Conservation (phyloP, 1,284 basidiomycete species). For the Cryptococcus hybrid region DNA sequence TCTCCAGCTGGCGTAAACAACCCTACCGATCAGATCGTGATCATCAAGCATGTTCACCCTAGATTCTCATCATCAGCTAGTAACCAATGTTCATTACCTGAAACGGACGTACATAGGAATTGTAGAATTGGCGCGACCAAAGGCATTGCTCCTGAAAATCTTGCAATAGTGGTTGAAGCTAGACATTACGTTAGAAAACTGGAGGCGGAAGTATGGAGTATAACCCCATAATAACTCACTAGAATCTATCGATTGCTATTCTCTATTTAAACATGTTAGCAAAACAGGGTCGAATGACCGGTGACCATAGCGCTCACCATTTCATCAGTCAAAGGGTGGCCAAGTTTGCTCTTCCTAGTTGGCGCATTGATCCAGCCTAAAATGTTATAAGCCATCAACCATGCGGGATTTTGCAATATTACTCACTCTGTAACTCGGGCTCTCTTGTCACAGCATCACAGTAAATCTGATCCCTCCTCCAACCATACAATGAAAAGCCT, state of each 20-base stretch:
- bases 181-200: not conserved
- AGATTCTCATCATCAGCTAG: slow-evolving; percentile 58
- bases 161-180: slow-evolving; percentile 87
- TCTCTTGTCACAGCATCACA: slow-evolving; percentile 53
- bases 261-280: slow-evolving; percentile 13
- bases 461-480: slow-evolving; percentile 54
- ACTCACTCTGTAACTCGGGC: slow-evolving; percentile 49
- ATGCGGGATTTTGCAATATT: slow-evolving; percentile 8
- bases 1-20: not conserved
- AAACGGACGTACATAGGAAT: slow-evolving; percentile 69
- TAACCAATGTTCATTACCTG: slow-evolving; percentile 33
- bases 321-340: slow-evolving; percentile 65
- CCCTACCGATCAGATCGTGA: slow-evolving; percentile 64
- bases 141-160: slow-evolving; percentile 81
- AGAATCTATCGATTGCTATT: slow-evolving; percentile 74
- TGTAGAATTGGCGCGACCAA: slow-evolving; percentile 82
- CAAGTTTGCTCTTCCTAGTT: slow-evolving; percentile 64
- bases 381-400: slow-evolving; percentile 30
- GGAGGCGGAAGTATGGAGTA: not conserved
- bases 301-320: slow-evolving; percentile 53
- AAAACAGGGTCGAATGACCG: no score
- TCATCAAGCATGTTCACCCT: slow-evolving; percentile 59
- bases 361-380: slow-evolving; percentile 70
- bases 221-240: slow-evolving; percentile 24
- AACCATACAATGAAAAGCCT: slow-evolving; percentile 73